Base-by-base conservation (phyloP, 352 stramenopile genomes). In the Plasmopara halstedii region DNA sequence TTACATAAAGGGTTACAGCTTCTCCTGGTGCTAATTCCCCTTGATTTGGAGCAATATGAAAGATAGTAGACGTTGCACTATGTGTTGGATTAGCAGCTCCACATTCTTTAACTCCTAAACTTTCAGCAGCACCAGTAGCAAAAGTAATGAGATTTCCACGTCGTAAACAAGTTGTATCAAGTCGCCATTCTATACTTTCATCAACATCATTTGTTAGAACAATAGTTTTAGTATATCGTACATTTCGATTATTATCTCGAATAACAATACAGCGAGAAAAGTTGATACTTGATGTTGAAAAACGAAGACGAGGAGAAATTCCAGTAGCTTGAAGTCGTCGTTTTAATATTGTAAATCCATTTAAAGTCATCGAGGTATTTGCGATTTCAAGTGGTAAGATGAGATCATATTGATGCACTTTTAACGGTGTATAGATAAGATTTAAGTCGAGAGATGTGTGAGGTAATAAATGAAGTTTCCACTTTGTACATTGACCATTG, bases 191-290 rank as follows among this genome's bases (percentile, higher is more conserved):
- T 27, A 97, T 48, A 0, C 63, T 62, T 10, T 61, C 42, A 1
- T 48, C 46, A 35, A 88, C 69, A 32, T 78, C 60, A 50, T 97
- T 96, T 1, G 65, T 92, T 2, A 95, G 64, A 4, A 70, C 49
- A 0, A 96, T 52, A 4, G 81, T 66, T 42, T 85, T 85, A 0
- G 76, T 92, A 53, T 95, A 96, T 0, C 88, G 87, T 0, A 95
- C 75, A 46, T 92, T 88, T 2, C 83, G 81, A 27, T 87, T 86
- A 0, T 70, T 72, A 47, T 97, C 82, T 1, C 81, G 43, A 1
- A 81, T 80, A 42, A 97, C 88, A 11, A 96, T 73, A n/a, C 79
- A 84, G 1, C 74, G 70, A 9, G 81, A 65, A 51, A 97, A 97
- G 36, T 95, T 62, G 34, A 96, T 54, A 2, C 61, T 61, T 0